Evolutionary conservation across 805 yeast genomes (phyloP).

Genomic region (Saccharomycopsis sp.): DNA sequence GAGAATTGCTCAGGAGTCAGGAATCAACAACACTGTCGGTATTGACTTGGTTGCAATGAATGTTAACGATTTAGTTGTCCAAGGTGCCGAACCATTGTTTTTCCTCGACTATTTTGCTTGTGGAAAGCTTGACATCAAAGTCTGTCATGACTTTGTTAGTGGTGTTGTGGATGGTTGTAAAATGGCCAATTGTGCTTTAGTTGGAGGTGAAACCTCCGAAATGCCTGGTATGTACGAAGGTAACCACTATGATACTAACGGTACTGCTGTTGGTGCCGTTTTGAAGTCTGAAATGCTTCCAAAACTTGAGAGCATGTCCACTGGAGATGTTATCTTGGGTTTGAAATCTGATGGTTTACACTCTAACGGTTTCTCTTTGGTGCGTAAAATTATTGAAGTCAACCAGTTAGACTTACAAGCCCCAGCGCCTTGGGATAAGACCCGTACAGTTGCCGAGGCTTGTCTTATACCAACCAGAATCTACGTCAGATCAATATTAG

Average conservation of each 20-base stretch:
- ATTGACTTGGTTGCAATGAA: conserved; percentile 98
- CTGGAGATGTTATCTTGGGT: conserved; percentile 82
- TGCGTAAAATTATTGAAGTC: conserved; percentile 83
- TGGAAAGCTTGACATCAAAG: conserved; percentile 76
- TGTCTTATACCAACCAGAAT: conserved; percentile 86
- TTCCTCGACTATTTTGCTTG: conserved; percentile 96
- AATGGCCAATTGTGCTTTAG: conserved; percentile 92
- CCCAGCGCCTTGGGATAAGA: conserved; percentile 71
- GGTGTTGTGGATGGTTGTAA: conserved; percentile 98
- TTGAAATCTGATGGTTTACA: conserved; percentile 89
- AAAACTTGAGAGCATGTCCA: conserved; percentile 53
- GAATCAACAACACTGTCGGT: conserved; percentile 95
- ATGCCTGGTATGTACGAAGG: conserved; percentile 98
- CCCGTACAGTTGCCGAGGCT: conserved; percentile 75
- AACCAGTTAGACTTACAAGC: conserved; percentile 66
- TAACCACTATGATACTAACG: conserved; percentile 96
- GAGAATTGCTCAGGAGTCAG: conserved; percentile 84
- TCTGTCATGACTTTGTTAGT: conserved; percentile 81
- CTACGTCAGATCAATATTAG: conserved; percentile 85
- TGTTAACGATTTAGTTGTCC: conserved; percentile 94
- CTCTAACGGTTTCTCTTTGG: conserved; percentile 93
- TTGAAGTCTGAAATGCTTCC: conserved; percentile 71
- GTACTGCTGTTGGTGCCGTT: conserved; percentile 98
- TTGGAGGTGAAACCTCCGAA: conserved; percentile 98
- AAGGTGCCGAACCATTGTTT: conserved; percentile 96